phyloP scores from a whole-genome alignment of 2,329 filamentous ascomycete species.

The Coniochaeta hoffmannii region DNA sequence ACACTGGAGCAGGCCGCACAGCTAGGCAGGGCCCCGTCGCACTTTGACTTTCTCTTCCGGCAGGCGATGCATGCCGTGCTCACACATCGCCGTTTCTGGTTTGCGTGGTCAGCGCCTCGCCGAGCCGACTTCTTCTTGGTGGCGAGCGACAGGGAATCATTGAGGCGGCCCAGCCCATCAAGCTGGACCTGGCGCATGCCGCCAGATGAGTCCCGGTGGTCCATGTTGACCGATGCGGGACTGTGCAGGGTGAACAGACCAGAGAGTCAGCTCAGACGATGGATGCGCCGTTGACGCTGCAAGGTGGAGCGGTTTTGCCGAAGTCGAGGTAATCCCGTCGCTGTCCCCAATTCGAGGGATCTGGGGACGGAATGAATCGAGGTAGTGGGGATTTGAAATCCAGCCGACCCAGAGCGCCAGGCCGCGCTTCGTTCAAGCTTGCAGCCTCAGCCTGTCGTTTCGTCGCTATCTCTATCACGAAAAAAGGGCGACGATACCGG shows the following conservation, averaged over 20 bases:
- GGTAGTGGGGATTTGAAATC: neutral
- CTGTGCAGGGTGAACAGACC: neutral
- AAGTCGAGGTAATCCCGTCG: neutral
- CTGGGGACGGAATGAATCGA: too few relatives aligned
- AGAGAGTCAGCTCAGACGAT: neutral
- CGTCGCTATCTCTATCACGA: neutral
- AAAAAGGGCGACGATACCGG: neutral
- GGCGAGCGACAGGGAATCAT: conserved; percentile 5
- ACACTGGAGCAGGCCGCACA: conserved; percentile 96
- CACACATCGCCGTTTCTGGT: conserved; percentile 67
- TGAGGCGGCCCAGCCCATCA: neutral
- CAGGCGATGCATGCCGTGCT: conserved; percentile 82
- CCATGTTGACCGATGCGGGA: neutral
- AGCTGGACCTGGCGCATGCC: neutral
- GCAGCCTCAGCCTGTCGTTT: neutral
- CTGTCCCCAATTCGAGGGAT: neutral
- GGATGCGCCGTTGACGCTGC: neutral
- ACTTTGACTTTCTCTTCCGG: conserved; percentile 75
- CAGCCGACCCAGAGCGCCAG: neutral
- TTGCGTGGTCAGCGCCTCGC: conserved; percentile 36
- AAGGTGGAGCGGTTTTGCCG: neutral
- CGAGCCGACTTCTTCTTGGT: conserved; percentile 41
- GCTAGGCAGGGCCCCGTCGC: conserved; percentile 83
- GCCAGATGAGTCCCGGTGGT: neutral
- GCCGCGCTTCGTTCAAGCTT: neutral